phyloP scores from a whole-genome alignment of 169 alveolate species.

The Eimeria praecox region DNA sequence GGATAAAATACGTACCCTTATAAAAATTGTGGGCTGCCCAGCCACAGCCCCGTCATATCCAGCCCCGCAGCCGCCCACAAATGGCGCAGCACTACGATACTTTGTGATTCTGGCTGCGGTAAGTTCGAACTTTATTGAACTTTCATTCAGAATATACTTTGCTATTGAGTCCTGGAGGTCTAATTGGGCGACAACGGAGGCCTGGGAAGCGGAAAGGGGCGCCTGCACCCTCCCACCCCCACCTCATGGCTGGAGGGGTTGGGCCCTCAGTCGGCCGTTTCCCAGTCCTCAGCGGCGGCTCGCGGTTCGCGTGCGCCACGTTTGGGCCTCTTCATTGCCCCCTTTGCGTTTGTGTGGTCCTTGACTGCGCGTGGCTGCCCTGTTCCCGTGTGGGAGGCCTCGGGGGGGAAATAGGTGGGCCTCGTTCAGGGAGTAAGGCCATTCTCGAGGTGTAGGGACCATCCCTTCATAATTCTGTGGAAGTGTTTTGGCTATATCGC shows the following conservation, averaged over 20 bases:
- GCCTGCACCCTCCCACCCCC: constrained; percentile 72
- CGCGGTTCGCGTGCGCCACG: not conserved
- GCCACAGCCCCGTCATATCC: constrained; percentile 53
- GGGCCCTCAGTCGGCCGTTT: constrained; percentile 53
- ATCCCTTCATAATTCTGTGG: not conserved
- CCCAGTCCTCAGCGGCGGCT: not conserved
- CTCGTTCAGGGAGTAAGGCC: not conserved
- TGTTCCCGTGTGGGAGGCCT: not conserved
- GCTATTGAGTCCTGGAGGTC: constrained; percentile 15
- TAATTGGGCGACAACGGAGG: not conserved
- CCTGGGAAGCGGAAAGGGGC: constrained; percentile 55
- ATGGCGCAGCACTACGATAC: constrained; percentile 47
- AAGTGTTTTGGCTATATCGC: not conserved
- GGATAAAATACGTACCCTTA: not conserved
- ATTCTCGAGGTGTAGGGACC: not conserved
- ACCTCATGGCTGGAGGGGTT: constrained; percentile 44
- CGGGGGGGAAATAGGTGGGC: constrained; percentile 21
- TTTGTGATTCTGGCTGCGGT: not conserved
- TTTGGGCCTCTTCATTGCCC: not conserved
- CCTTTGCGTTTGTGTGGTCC: not conserved
- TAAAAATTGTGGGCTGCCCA: constrained; percentile 21
- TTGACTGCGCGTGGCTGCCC: not conserved
- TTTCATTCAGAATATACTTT: not conserved
- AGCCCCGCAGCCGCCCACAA: constrained; percentile 78
- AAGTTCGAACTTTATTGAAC: not conserved